Evolutionary conservation across 768 basidiomycete genomes (phyloP).

Genomic region (Lactarius sanguifluus): DNA sequence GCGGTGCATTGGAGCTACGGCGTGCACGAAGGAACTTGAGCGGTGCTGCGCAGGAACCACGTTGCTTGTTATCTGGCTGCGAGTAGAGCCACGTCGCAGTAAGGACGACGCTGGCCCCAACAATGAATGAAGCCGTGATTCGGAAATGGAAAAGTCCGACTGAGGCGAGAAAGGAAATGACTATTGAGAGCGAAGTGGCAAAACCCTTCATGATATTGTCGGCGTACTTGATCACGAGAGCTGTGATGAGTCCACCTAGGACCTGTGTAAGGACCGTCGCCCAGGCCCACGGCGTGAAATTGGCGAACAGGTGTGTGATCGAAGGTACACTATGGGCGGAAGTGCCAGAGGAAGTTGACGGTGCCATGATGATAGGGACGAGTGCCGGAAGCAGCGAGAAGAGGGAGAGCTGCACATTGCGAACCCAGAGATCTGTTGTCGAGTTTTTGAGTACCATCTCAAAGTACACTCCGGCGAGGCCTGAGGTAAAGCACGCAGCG

Average conservation of each 20-base stretch:
- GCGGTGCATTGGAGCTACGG: constrained; percentile 24
- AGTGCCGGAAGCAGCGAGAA: constrained; percentile 92
- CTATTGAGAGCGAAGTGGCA: constrained; percentile 91
- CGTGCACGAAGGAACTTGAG: constrained; percentile 29
- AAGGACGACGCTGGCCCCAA: constrained; percentile 82
- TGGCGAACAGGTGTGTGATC: constrained; percentile 61
- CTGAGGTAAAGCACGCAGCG: constrained; percentile 92
- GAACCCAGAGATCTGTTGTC: constrained; percentile 89
- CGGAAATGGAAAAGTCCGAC: constrained; percentile 88
- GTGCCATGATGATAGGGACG: constrained; percentile 64
- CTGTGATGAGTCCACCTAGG: constrained; percentile 88
- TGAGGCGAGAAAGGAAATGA: constrained; percentile 91
- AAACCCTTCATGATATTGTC: constrained; percentile 94
- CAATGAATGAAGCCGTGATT: constrained; percentile 81
- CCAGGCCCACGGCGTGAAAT: constrained; percentile 93
- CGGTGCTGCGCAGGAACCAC: constrained; percentile 1
- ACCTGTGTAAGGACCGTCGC: constrained; percentile 87
- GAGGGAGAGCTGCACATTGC: constrained; percentile 92
- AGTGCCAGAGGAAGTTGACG: constrained; percentile 37
- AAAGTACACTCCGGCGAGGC: constrained; percentile 96
- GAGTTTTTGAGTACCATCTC: constrained; percentile 96
- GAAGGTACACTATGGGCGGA: constrained; percentile 37
- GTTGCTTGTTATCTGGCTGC: constrained; percentile 46
- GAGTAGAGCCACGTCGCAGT: constrained; percentile 93
- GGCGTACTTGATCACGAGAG: constrained; percentile 91